Percentiles rank a stretch among this genome's conserved stretches.
Evolutionary conservation across 768 basidiomycete genomes (phyloP).

Genomic region (Mycena indigotica): DNA sequence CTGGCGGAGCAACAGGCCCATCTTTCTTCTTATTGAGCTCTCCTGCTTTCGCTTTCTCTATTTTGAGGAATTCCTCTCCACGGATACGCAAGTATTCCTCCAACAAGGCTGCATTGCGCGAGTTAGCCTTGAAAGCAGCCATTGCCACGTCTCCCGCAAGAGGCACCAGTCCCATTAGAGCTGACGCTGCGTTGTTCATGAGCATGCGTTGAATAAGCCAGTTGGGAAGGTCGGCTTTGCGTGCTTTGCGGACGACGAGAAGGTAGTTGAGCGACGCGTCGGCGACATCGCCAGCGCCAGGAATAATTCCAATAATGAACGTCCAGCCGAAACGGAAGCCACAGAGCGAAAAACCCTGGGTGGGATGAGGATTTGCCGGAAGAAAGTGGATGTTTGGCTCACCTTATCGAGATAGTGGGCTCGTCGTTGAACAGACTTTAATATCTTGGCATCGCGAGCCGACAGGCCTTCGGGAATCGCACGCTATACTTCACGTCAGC

Average conservation of each 20-base stretch:
- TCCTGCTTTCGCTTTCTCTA: conserved; percentile 39
- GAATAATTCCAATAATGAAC: conserved; percentile 76
- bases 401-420: conserved; percentile 91
- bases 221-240: conserved; percentile 63
- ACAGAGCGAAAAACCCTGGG: conserved; percentile 73
- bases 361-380: no score
- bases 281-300: conserved; percentile 67
- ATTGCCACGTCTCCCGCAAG: conserved; percentile 74
- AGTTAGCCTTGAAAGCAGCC: conserved; percentile 85
- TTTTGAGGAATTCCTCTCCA: conserved; percentile 69
- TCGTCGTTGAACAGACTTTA: conserved; percentile 72
- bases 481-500: conserved; percentile 50
- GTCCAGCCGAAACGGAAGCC: conserved; percentile 88
- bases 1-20: conserved; percentile 22
- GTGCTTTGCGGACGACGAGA: conserved; percentile 76
- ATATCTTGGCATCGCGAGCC: conserved; percentile 69
- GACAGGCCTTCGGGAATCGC: conserved; percentile 76
- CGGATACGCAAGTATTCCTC: conserved; percentile 83
- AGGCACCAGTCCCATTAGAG: conserved; percentile 66
- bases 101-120: conserved; percentile 81
- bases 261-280: conserved; percentile 69
- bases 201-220: conserved; percentile 79
- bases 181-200: conserved; percentile 71
- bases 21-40: conserved; percentile 24
- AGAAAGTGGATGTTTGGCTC: no score